phyloP scores from a whole-genome alignment of 805 yeast genomes.

The Alloascoidea hylecoeti region DNA sequence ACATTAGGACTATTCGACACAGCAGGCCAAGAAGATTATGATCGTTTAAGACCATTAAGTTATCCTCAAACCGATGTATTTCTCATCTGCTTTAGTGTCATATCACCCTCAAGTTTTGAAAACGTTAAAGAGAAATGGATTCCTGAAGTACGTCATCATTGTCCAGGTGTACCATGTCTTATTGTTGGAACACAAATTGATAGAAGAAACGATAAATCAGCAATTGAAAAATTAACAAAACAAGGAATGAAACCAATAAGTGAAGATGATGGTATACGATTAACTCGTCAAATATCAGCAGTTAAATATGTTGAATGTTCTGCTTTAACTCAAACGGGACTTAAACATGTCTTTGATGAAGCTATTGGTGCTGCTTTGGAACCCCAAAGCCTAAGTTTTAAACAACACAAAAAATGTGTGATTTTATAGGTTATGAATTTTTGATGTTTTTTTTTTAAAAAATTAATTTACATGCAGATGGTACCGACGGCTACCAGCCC shows the following conservation, averaged over 20 bases:
- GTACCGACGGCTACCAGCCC: too few relatives aligned
- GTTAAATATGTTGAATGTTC: conserved; percentile 97
- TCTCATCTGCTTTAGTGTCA: conserved; percentile 89
- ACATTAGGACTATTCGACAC: conserved; percentile 94
- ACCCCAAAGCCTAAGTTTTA: conserved; percentile 67
- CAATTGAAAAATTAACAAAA: conserved; percentile 78
- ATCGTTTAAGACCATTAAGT: conserved; percentile 88
- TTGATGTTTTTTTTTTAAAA: background rate
- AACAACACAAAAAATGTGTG: conserved; percentile 64
- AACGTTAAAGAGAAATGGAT: conserved; percentile 98
- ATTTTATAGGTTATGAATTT: conserved; percentile 35
- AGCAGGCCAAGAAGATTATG: conserved; percentile 99
- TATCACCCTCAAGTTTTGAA: conserved; percentile 94
- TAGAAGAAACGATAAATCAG: conserved; percentile 84
- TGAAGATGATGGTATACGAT: conserved; percentile 77
- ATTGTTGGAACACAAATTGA: conserved; percentile 97
- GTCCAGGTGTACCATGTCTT: conserved; percentile 96
- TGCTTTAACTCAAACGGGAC: conserved; percentile 92
- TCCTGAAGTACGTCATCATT: conserved; percentile 96
- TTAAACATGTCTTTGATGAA: conserved; percentile 96
- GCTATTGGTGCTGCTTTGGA: conserved; percentile 97
- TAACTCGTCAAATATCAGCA: conserved; percentile 89
- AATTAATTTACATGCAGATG: too few relatives aligned
- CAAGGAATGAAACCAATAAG: conserved; percentile 82
- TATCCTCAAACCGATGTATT: conserved; percentile 97